A percentile compares a stretch with the other conserved stretches of the same genome.
phyloP scores from a whole-genome alignment of 495 filamentous ascomycete genomes.

The Talaromyces stipitatus region DNA sequence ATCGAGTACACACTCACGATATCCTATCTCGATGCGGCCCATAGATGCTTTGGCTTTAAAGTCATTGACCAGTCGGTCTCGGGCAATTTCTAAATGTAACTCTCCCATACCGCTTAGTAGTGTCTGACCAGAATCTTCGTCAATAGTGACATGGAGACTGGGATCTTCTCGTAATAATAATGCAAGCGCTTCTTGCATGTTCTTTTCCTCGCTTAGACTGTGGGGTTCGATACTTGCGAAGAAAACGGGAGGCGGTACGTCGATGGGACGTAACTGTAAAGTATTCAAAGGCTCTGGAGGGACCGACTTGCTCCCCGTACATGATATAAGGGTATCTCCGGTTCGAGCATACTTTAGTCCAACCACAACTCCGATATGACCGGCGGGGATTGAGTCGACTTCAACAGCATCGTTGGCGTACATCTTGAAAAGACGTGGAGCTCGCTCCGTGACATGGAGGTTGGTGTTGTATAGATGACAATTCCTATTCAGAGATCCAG shows the following conservation, averaged over 20 bases:
- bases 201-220: slow-evolving; percentile 68
- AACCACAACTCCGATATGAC: slow-evolving; percentile 93
- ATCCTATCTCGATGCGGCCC: slow-evolving; percentile 93
- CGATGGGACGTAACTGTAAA: slow-evolving; percentile 79
- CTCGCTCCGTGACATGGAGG: slow-evolving; percentile 72
- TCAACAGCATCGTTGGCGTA: slow-evolving; percentile 85
- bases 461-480: slow-evolving; percentile 81
- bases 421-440: slow-evolving; percentile 79
- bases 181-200: slow-evolving; percentile 63
- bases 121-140: slow-evolving; percentile 90
- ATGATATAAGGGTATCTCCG: slow-evolving; percentile 83
- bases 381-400: slow-evolving; percentile 66
- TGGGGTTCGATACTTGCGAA: slow-evolving; percentile 89
- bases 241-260: slow-evolving; percentile 89
- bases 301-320: slow-evolving; percentile 50
- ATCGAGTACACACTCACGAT: slow-evolving; percentile 67
- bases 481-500: slow-evolving; percentile 67
- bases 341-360: slow-evolving; percentile 87
- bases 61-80: slow-evolving; percentile 78
- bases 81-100: slow-evolving; percentile 92
- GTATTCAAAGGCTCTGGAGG: slow-evolving; percentile 63
- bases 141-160: slow-evolving; percentile 73
- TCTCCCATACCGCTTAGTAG: slow-evolving; percentile 95
- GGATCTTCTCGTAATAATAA: slow-evolving; percentile 88
- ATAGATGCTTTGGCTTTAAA: slow-evolving; percentile 84